Conservation (phyloP, 2,329 filamentous ascomycete species). For the Knoxdaviesia capensis region DNA sequence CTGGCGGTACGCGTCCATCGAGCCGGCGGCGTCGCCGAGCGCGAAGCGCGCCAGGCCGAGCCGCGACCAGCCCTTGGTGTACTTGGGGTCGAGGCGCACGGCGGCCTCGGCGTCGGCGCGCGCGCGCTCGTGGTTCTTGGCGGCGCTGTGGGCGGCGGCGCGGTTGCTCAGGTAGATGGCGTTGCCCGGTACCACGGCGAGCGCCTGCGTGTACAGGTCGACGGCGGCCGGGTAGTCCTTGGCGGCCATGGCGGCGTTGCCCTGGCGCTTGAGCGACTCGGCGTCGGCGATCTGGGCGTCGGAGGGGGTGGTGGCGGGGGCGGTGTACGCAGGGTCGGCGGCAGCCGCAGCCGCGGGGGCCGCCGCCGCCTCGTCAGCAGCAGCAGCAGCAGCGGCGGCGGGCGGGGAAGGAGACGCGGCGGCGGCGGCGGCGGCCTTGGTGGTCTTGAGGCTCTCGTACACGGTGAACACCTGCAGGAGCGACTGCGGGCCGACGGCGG, state of each 20-base stretch:
- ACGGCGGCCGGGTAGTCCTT: constrained; percentile 79
- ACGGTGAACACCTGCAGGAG: constrained; percentile 84
- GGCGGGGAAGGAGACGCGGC: constrained; percentile 10
- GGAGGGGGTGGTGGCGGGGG: constrained; percentile 16
- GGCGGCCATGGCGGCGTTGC: constrained; percentile 85
- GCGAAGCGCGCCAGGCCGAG: constrained; percentile 83
- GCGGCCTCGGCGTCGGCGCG: constrained; percentile 79
- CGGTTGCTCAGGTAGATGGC: constrained; percentile 96
- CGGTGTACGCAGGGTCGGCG: constrained; percentile 10
- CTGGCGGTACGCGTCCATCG: constrained; percentile 84
- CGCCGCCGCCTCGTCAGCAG: constrained; percentile 10
- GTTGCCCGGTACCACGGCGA: constrained; percentile 64
- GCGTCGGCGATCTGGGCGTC: constrained; percentile 57
- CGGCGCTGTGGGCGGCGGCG: constrained; percentile 77
- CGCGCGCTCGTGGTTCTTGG: constrained; percentile 66
- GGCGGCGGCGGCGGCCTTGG: constrained; percentile 15
- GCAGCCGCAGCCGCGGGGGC: constrained; percentile 22
- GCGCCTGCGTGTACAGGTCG: constrained; percentile 70
- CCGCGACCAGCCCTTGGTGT: constrained; percentile 94
- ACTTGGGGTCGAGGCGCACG: constrained; percentile 69
- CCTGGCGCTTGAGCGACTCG: constrained; percentile 72
- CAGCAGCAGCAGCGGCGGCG: constrained; percentile 20
- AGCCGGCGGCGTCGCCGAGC: constrained; percentile 72
- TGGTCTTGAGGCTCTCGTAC: constrained; percentile 79
- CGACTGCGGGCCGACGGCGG: constrained; percentile 70